Conservation (phyloP, 2,329 filamentous ascomycete species). For the Apiospora hydei region DNA sequence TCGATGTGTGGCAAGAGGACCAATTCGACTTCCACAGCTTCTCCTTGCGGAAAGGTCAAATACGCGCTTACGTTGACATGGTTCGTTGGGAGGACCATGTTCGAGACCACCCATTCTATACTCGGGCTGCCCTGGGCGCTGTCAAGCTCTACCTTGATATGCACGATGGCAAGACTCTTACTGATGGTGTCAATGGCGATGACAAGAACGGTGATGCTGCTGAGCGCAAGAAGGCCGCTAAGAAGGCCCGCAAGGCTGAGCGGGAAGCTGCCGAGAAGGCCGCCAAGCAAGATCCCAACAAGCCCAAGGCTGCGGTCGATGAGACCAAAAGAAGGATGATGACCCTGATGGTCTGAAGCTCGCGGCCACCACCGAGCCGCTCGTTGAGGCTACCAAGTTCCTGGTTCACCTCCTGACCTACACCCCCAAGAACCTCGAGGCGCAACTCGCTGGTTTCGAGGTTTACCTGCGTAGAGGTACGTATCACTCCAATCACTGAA, state of each 20-base stretch:
- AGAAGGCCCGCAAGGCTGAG: conserved; percentile 76
- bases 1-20: conserved; percentile 97
- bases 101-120: conserved; percentile 92
- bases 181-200: conserved; percentile 67
- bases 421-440: conserved; percentile 80
- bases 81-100: conserved; percentile 93
- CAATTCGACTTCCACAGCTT: conserved; percentile 99
- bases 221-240: conserved; percentile 87
- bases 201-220: conserved; percentile 59
- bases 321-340: conserved; percentile 86
- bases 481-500: conserved; percentile 38
- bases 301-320: conserved; percentile 67
- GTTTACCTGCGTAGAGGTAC: conserved; percentile 85
- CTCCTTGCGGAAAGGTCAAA: conserved; percentile 94
- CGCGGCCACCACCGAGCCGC: conserved; percentile 79
- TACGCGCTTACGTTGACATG: conserved; percentile 95
- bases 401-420: conserved; percentile 81
- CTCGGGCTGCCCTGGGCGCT: conserved; percentile 81
- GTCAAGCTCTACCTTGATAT: conserved; percentile 82
- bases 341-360: conserved; percentile 86
- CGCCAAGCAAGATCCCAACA: conserved; percentile 84
- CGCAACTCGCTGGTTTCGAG: conserved; percentile 87
- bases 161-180: conserved; percentile 74
- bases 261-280: conserved; percentile 81
- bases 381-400: conserved; percentile 89